These are phyloP conservation scores for Jackrogersella minutella DNA, from an alignment of 495 filamentous ascomycete genomes.

Conservation along the genomic window DNA sequence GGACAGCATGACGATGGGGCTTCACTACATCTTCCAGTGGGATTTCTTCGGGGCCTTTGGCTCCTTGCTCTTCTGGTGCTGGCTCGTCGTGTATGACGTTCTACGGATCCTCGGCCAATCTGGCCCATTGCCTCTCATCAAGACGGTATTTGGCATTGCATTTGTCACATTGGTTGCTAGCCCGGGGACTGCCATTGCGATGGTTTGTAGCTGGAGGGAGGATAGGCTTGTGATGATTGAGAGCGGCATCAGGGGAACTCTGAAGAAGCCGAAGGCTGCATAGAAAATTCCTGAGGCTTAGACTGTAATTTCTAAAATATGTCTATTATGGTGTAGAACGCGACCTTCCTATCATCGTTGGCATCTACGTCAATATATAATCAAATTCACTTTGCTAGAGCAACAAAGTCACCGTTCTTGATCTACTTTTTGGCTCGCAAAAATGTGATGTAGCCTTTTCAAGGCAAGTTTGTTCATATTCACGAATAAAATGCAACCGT, in stretches of 20 bases:
- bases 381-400: not conserved
- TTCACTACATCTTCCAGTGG: conserved; percentile 45
- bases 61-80: conserved; percentile 37
- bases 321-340: not conserved
- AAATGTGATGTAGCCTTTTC: not conserved
- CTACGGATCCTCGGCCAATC: conserved; percentile 32
- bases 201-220: conserved; percentile 50
- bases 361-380: not conserved
- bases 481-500: conserved; percentile 29
- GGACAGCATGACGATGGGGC: conserved; percentile 30
- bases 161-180: conserved; percentile 32
- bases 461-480: conserved; percentile 16
- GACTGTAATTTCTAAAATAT: not conserved
- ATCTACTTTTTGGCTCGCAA: not conserved
- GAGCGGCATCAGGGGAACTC: conserved; percentile 23
- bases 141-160: conserved; percentile 27
- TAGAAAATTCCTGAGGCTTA: not conserved
- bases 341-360: not conserved
- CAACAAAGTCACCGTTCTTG: not conserved
- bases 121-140: conserved; percentile 5
- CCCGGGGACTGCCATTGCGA: conserved; percentile 42
- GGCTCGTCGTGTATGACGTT: conserved; percentile 36
- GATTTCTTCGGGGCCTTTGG: conserved; percentile 41
- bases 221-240: conserved; percentile 41
- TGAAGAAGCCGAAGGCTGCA: conserved; percentile 38